Evolutionary conservation across 345 rosid species (phyloP).

Genomic region (Camelina laxa): DNA sequence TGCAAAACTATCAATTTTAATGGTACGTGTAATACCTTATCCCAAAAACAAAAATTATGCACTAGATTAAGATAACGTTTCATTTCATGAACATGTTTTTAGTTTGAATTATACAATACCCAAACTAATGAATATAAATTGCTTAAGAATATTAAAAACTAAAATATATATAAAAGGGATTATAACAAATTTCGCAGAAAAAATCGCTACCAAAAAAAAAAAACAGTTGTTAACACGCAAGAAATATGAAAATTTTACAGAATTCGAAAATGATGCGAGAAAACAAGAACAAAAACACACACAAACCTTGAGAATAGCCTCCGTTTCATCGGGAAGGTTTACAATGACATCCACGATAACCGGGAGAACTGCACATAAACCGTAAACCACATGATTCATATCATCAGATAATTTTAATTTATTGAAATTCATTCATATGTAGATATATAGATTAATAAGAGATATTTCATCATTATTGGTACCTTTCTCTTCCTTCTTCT

Average conservation of each 20-base stretch:
- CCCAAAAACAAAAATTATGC: background rate
- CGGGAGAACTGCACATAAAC: conserved; percentile 78
- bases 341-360: conserved; percentile 81
- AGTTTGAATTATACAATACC: background rate
- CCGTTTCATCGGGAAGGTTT: conserved; percentile 84
- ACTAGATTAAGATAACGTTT: background rate
- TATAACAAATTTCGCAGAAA: conserved; percentile 24
- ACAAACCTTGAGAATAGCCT: conserved; percentile 74
- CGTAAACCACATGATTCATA: conserved; percentile 24
- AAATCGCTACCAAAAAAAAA: conserved; percentile 27
- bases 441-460: background rate
- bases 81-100: background rate
- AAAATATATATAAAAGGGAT: background rate
- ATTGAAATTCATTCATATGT: background rate
- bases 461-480: background rate
- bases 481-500: conserved; percentile 98
- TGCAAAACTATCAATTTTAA: conserved; percentile 33
- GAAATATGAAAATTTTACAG: conserved; percentile 27
- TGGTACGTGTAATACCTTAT: conserved; percentile 37
- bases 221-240: conserved; percentile 44
- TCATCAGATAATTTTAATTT: background rate
- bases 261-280: conserved; percentile 16
- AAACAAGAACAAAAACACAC: conserved; percentile 7
- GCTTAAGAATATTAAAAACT: background rate
- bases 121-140: background rate